These are phyloP conservation scores for Neurospora sp. DNA, from an alignment of 495 filamentous ascomycete genomes.

Conservation along the genomic window DNA sequence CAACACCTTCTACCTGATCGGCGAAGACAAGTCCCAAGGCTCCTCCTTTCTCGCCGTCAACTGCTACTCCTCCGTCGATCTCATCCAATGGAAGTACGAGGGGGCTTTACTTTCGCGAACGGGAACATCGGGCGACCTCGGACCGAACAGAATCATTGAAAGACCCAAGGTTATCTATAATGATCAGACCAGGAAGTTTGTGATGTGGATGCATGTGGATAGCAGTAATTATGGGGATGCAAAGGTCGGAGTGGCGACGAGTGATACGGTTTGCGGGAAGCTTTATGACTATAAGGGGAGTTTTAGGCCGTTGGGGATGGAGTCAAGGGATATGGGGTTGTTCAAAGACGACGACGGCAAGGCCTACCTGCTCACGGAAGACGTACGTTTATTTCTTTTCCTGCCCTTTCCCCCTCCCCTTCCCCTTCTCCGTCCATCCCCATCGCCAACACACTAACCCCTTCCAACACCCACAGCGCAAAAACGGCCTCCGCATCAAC, in stretches of 20 bases:
- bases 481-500: slow-evolving; percentile 44
- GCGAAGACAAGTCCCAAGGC: slow-evolving; percentile 56
- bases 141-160: slow-evolving; percentile 52
- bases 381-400: slow-evolving; percentile 28
- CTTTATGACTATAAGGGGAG: slow-evolving; percentile 29
- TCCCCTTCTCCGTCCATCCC: not conserved
- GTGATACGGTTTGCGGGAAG: slow-evolving; percentile 46
- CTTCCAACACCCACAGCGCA: slow-evolving; percentile 18
- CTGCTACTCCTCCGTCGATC: slow-evolving; percentile 44
- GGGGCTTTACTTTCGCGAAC: slow-evolving; percentile 43
- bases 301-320: slow-evolving; percentile 40
- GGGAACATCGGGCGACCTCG: slow-evolving; percentile 42
- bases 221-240: slow-evolving; percentile 52
- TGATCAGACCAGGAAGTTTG: slow-evolving; percentile 41
- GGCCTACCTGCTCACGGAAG: slow-evolving; percentile 54
- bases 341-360: slow-evolving; percentile 52
- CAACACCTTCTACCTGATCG: slow-evolving; percentile 50
- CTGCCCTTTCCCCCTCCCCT: slow-evolving; percentile 11
- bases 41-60: slow-evolving; percentile 51
- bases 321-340: slow-evolving; percentile 52
- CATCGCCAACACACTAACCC: not conserved
- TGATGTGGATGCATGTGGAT: slow-evolving; percentile 61
- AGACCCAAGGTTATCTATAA: slow-evolving; percentile 58
- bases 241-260: slow-evolving; percentile 52
- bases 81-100: slow-evolving; percentile 53